These are phyloP conservation scores for Diaporthe caulivora DNA, from an alignment of 2,329 filamentous ascomycete species.

Conservation along the genomic window DNA sequence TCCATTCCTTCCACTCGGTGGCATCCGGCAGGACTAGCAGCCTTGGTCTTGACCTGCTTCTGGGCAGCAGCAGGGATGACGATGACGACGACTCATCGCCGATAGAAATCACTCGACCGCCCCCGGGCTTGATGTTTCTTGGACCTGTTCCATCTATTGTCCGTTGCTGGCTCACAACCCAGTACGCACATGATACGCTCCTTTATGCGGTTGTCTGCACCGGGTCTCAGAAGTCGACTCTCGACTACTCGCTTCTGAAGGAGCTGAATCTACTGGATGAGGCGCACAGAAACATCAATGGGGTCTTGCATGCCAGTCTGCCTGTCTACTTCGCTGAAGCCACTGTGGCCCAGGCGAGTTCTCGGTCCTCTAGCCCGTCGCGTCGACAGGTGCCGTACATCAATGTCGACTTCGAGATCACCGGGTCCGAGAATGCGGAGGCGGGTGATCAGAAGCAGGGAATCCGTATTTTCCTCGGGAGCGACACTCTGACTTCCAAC, in stretches of 20 bases:
- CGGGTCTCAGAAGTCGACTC: slow-evolving; percentile 87
- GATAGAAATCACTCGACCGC: slow-evolving; percentile 78
- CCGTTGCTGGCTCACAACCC: slow-evolving; percentile 92
- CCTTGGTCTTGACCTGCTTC: slow-evolving; percentile 81
- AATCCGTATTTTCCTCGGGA: slow-evolving; percentile 91
- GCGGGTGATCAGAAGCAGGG: slow-evolving; percentile 65
- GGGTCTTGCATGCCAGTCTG: slow-evolving; percentile 77
- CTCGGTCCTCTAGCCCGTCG: slow-evolving; percentile 77
- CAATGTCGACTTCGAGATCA: slow-evolving; percentile 81
- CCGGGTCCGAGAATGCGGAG: slow-evolving; percentile 67
- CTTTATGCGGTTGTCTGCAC: slow-evolving; percentile 94
- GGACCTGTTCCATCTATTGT: slow-evolving; percentile 94
- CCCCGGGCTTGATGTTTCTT: slow-evolving; percentile 86
- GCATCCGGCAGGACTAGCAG: slow-evolving; percentile 88
- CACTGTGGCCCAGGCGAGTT: slow-evolving; percentile 80
- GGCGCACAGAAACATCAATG: slow-evolving; percentile 75
- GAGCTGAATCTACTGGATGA: slow-evolving; percentile 79
- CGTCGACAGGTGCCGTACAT: slow-evolving; percentile 83
- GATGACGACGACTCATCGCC: slow-evolving; percentile 62
- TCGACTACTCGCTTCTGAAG: slow-evolving; percentile 80
- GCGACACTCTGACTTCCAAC: slow-evolving; percentile 85
- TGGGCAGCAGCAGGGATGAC: slow-evolving; percentile 72
- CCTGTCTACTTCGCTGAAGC: slow-evolving; percentile 93
- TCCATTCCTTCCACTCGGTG: slow-evolving; percentile 76
- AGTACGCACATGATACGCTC: slow-evolving; percentile 89